Evolutionary conservation across 805 yeast genomes (phyloP), one percentile per base, ranked within the genome.

Genomic region (Ogataea henricii): DNA sequence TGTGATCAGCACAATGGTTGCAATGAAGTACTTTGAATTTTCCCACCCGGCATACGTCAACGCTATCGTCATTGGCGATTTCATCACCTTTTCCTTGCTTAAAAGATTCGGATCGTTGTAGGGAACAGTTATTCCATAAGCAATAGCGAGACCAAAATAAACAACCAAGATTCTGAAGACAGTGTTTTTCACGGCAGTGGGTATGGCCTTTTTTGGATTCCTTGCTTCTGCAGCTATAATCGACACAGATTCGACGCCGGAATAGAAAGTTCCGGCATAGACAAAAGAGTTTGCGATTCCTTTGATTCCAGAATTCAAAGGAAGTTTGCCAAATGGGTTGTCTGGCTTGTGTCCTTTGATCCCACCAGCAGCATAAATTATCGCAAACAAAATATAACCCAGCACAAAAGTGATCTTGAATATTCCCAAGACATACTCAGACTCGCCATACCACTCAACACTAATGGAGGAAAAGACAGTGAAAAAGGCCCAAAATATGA

Each of bases 161-260:
- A 81, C 76, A 38, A 78, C 54, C 14, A 80, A 49, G 36, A 81
- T 79, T 47, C 85, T 67, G 69, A 74, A 71, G 47, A 80, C 76
- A 0, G 82, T 79, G 33, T 76, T 78, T 49, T 73, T 69, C 35
- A 79, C 77, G 7, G 82, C 84, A 17, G 63, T 64, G 2, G 85
- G 85, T 48, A 81, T 70, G 6, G 82, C 78, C 37, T 66, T 69
- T 29, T 72, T 60, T 1, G 86, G 85, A 55, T 81, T 79, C 54
- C 74, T 71, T 4, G 82, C 69, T 54, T 80, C 85, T 21, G 81
- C 78, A 0, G 83, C 83, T 20, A 81, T 72, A 34, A 81, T 67
- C n/a, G 83, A 83, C 23, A 79, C 74, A 8, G 76, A 67, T 55
- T 81, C 86, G 1, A 80, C 74, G 6, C 86, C 84, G 3, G 82